These are phyloP conservation scores for Naematelia encephala DNA, from an alignment of 768 basidiomycete genomes.

Conservation along the genomic window DNA sequence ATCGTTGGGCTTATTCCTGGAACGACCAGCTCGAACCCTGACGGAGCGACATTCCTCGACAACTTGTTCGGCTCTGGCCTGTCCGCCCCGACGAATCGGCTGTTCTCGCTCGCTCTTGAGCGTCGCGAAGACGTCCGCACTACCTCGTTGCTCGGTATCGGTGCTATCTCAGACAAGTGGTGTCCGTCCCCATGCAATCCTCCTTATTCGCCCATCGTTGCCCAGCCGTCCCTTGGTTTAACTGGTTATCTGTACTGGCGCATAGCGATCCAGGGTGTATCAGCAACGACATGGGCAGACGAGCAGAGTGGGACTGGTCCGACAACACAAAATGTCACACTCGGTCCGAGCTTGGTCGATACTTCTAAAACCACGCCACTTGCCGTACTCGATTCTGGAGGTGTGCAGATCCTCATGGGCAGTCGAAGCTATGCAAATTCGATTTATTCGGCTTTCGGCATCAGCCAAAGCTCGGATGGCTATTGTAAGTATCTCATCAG, in stretches of 20 bases:
- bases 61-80: conserved; percentile 46
- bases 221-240: conserved; percentile 37
- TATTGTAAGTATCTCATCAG: conserved; percentile 31
- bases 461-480: conserved; percentile 42
- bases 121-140: conserved; percentile 48
- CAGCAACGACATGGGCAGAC: conserved; percentile 30
- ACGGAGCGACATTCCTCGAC: conserved; percentile 49
- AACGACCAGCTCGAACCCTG: conserved; percentile 42
- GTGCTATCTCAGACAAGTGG: conserved; percentile 22
- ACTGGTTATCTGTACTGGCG: conserved; percentile 47
- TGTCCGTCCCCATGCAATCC: conserved; percentile 43
- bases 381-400: conserved; percentile 49
- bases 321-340: conserved; percentile 16
- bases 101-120: conserved; percentile 43
- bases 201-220: conserved; percentile 39
- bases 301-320: conserved; percentile 21
- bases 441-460: conserved; percentile 37
- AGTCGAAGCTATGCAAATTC: conserved; percentile 35
- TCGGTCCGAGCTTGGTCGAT: conserved; percentile 31
- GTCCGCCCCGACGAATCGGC: conserved; percentile 38
- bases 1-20: conserved; percentile 42
- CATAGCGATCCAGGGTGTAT: conserved; percentile 35
- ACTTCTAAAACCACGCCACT: conserved; percentile 30
- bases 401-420: conserved; percentile 45
- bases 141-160: conserved; percentile 39